phyloP scores from a whole-genome alignment of 768 basidiomycete genomes.

The Naematelia encephala region DNA sequence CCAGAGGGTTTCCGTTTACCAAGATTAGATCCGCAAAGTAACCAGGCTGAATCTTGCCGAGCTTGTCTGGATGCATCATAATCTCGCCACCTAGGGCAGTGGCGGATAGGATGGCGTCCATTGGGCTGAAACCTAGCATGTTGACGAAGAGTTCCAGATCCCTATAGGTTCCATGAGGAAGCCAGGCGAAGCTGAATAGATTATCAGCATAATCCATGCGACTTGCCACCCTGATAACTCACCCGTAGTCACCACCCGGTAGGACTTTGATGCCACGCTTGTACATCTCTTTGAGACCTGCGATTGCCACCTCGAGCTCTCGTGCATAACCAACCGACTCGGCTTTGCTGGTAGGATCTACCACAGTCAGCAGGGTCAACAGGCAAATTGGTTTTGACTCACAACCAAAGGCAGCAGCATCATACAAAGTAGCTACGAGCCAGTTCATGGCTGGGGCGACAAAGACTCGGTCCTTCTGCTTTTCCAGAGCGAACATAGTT shows the following conservation, averaged over 20 bases:
- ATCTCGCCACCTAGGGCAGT: conserved; percentile 9
- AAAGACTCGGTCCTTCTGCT: conserved; percentile 7
- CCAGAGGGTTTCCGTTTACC: conserved; percentile 4
- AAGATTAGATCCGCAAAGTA: conserved; percentile 9
- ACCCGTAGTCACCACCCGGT: conserved; percentile 8
- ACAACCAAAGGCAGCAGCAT: conserved; percentile 7
- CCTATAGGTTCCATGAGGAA: conserved; percentile 7
- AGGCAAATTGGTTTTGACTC: background rate
- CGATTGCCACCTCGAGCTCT: conserved; percentile 5
- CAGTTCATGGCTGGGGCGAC: conserved; percentile 7
- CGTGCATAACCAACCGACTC: conserved; percentile 8
- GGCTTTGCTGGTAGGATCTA: conserved; percentile 6
- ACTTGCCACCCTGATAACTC: background rate
- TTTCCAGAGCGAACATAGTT: conserved; percentile 7
- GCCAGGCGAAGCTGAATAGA: conserved; percentile 2
- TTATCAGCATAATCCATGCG: background rate
- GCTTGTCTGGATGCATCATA: conserved; percentile 8
- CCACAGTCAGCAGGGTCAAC: background rate
- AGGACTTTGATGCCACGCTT: background rate
- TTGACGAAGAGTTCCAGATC: conserved; percentile 9
- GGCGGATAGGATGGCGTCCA: conserved; percentile 7
- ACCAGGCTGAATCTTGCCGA: conserved; percentile 1
- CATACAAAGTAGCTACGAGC: conserved; percentile 3
- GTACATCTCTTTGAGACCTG: conserved; percentile 9
- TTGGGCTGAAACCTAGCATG: conserved; percentile 1